phyloP scores from a whole-genome alignment of 306 rosid species.

The Malus sieversii region DNA sequence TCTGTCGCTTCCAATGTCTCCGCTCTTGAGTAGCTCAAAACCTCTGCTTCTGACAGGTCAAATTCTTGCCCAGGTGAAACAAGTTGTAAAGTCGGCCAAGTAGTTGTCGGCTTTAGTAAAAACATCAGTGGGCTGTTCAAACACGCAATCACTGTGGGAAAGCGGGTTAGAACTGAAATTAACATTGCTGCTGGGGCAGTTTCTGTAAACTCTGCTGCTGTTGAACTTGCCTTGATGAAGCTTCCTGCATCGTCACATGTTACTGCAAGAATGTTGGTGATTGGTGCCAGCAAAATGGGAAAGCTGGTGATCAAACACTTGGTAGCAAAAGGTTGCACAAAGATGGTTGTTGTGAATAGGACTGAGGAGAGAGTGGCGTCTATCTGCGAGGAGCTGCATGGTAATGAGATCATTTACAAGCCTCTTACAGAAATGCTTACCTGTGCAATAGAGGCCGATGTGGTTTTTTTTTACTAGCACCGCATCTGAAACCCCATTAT shows the following conservation, averaged over 20 bases:
- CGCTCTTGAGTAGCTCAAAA: conserved; percentile 84
- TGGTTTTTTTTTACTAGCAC: conserved; percentile 71
- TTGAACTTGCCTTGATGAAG: conserved; percentile 87
- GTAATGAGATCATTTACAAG: conserved; percentile 70
- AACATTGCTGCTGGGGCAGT: conserved; percentile 98
- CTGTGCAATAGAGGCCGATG: conserved; percentile 72
- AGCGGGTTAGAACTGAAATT: conserved; percentile 93
- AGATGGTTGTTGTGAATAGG: conserved; percentile 86
- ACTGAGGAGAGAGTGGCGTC: conserved; percentile 79
- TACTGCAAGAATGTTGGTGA: conserved; percentile 63
- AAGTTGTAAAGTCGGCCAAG: conserved; percentile 96
- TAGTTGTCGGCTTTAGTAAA: conserved; percentile 88
- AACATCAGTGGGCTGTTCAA: conserved; percentile 91
- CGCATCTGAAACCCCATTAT: conserved; percentile 81
- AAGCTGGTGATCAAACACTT: conserved; percentile 94
- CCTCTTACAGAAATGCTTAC: conserved; percentile 78
- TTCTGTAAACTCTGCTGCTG: conserved; percentile 97
- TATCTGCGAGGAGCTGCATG: conserved; percentile 61
- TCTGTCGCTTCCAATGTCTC: conserved; percentile 32
- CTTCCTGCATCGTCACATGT: conserved; percentile 64
- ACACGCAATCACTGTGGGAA: conserved; percentile 96
- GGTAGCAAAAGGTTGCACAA: conserved; percentile 84
- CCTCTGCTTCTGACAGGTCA: conserved; percentile 91
- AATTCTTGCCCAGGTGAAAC: conserved; percentile 97
- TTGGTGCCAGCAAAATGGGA: conserved; percentile 99